Evolutionary conservation across 495 filamentous ascomycete genomes (phyloP).

Genomic region (Hypoxylon rickii): DNA sequence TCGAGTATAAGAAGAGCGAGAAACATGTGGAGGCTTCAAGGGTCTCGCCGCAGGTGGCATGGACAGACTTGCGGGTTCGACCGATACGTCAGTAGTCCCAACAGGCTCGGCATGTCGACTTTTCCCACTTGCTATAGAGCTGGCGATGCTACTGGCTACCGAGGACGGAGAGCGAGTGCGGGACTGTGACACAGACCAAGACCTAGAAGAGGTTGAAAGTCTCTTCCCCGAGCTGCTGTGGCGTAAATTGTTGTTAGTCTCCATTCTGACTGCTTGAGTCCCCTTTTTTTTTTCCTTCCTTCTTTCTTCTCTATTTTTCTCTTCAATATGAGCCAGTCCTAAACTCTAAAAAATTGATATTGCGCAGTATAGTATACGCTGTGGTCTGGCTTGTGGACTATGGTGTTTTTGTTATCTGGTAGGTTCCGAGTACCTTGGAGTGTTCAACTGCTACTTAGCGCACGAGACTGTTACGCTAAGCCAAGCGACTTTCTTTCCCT

Average conservation of each 20-base stretch:
- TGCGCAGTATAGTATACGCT: slow-evolving; percentile 17
- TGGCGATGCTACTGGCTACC: slow-evolving; percentile 36
- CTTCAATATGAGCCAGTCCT: no score
- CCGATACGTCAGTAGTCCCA: slow-evolving; percentile 52
- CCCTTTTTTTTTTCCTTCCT: slow-evolving; percentile 5
- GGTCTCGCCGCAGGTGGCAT: slow-evolving; percentile 58
- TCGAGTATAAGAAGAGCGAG: slow-evolving; percentile 30
- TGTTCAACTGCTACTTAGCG: background rate
- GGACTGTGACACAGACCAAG: slow-evolving; percentile 30
- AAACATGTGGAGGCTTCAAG: slow-evolving; percentile 29
- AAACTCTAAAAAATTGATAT: slow-evolving; percentile 16
- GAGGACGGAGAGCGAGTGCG: slow-evolving; percentile 43
- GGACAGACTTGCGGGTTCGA: slow-evolving; percentile 61
- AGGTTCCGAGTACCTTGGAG: slow-evolving; percentile 13
- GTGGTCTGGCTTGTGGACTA: slow-evolving; percentile 2
- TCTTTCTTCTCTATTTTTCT: background rate
- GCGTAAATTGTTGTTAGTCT: slow-evolving; percentile 15
- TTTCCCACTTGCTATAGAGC: slow-evolving; percentile 52
- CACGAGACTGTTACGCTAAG: no score
- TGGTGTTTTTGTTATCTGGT: slow-evolving; percentile 20
- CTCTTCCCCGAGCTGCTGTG: slow-evolving; percentile 22
- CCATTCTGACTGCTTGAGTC: background rate
- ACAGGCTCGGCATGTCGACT: slow-evolving; percentile 55
- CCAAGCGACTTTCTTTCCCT: background rate
- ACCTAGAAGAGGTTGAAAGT: slow-evolving; percentile 37